These are phyloP conservation scores for Thraustochytrium striatum DNA, from an alignment of 352 stramenopile genomes.

Conservation along the genomic window DNA sequence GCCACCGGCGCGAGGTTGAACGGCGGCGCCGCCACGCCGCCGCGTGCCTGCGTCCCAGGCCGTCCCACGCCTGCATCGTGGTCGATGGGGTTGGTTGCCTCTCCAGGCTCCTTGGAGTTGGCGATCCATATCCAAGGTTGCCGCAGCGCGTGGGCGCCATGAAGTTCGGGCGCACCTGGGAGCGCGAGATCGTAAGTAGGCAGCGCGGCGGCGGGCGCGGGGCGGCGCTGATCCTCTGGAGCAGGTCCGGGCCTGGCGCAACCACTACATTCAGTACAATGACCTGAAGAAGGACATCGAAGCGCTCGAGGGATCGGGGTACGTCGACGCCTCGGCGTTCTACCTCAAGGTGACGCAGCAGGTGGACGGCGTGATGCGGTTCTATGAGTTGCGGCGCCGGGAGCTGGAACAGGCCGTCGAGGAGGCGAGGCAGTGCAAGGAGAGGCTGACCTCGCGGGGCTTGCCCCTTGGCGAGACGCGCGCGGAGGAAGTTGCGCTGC, in stretches of 20 bases:
- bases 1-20: no score
- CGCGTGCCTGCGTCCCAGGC: no score
- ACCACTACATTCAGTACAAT: slow-evolving; percentile 82
- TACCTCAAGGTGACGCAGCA: slow-evolving; percentile 32
- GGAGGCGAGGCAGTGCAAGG: slow-evolving; percentile 58
- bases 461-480: background rate
- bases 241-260: slow-evolving; percentile 50
- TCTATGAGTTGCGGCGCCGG: slow-evolving; percentile 60
- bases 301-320: slow-evolving; percentile 54
- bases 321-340: slow-evolving; percentile 59
- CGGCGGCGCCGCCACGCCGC: no score
- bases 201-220: no score
- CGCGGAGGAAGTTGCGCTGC: background rate
- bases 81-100: no score
- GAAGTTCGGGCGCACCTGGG: background rate
- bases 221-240: background rate
- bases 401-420: slow-evolving; percentile 71
- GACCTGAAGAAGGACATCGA: slow-evolving; percentile 77
- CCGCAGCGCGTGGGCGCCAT: background rate
- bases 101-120: no score
- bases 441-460: background rate
- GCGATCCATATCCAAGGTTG: no score
- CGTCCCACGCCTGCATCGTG: no score
- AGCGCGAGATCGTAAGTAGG: background rate
- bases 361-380: slow-evolving; percentile 40